Conservation (phyloP, 164 flowering plant species). For the Annona cherimola region DNA sequence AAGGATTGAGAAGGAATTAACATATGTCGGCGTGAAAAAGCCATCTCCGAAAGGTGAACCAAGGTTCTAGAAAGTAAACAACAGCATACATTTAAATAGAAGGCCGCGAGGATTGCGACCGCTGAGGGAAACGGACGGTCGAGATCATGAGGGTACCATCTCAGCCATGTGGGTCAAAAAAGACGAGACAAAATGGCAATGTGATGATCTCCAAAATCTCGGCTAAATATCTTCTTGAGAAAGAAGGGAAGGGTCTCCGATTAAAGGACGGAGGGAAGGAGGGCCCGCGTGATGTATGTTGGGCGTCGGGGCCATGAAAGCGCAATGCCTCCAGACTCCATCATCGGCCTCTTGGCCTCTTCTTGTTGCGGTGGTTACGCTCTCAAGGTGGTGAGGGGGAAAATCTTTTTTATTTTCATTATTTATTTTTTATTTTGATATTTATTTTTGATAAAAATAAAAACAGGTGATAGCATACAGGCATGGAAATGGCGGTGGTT, state of each 20-base stretch:
- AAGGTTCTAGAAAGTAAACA: background rate
- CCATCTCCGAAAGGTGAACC: too few relatives aligned
- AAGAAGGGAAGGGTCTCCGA: background rate
- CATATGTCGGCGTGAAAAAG: too few relatives aligned
- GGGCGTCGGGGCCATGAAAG: constrained; percentile 31
- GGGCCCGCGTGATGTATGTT: background rate
- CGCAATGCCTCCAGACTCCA: constrained; percentile 48
- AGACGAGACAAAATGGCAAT: too few relatives aligned
- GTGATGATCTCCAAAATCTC: background rate
- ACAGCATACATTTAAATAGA: background rate
- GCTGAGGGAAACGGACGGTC: background rate
- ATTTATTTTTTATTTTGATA: background rate
- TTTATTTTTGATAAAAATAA: background rate
- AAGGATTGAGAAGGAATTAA: too few relatives aligned
- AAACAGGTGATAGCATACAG: constrained; percentile 10
- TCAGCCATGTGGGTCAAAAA: background rate
- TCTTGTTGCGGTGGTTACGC: constrained; percentile 49
- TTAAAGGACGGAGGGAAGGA: too few relatives aligned
- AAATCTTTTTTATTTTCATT: too few relatives aligned
- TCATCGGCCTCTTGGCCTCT: constrained; percentile 17
- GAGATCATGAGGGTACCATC: background rate
- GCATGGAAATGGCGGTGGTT: constrained; percentile 30
- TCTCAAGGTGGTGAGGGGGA: constrained; percentile 12
- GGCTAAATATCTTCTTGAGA: background rate
- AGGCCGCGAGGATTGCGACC: background rate